Conservation (phyloP, 192 early-diverging fungal species). For the Coemansia brasiliensis region DNA sequence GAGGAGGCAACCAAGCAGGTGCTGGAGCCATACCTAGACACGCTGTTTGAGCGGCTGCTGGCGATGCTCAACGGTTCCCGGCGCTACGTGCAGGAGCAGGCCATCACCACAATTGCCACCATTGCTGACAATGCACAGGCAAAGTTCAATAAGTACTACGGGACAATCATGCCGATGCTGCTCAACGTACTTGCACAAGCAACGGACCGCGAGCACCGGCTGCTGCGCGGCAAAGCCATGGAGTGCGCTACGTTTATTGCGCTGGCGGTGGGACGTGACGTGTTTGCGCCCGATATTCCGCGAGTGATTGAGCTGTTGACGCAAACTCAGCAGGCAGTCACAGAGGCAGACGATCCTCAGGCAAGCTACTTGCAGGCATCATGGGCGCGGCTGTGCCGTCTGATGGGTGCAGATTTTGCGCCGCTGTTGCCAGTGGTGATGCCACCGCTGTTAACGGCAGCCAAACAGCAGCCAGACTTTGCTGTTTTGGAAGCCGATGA, state of each 20-base stretch:
- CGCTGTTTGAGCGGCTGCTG: conserved; percentile 84
- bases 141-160: conserved; percentile 89
- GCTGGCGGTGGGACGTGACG: conserved; percentile 88
- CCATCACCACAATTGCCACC: conserved; percentile 95
- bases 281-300: conserved; percentile 75
- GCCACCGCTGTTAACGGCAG: conserved; percentile 83
- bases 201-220: conserved; percentile 80
- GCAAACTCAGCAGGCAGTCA: conserved; percentile 74
- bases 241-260: conserved; percentile 97
- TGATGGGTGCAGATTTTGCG: conserved; percentile 90
- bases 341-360: conserved; percentile 92
- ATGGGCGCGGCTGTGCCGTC: conserved; percentile 97
- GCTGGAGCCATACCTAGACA: conserved; percentile 86
- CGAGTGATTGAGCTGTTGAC: conserved; percentile 81
- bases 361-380: conserved; percentile 88
- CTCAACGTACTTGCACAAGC: conserved; percentile 85
- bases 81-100: conserved; percentile 98
- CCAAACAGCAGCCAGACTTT: conserved; percentile 91
- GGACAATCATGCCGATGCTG: conserved; percentile 92
- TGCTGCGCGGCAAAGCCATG: conserved; percentile 94
- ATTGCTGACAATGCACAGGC: conserved; percentile 95
- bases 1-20: conserved; percentile 82
- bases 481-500: conserved; percentile 81
- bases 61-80: conserved; percentile 79
- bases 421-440: conserved; percentile 91